Conservation (phyloP, 2,329 filamentous ascomycete genomes). For the Penicillium italicum region DNA sequence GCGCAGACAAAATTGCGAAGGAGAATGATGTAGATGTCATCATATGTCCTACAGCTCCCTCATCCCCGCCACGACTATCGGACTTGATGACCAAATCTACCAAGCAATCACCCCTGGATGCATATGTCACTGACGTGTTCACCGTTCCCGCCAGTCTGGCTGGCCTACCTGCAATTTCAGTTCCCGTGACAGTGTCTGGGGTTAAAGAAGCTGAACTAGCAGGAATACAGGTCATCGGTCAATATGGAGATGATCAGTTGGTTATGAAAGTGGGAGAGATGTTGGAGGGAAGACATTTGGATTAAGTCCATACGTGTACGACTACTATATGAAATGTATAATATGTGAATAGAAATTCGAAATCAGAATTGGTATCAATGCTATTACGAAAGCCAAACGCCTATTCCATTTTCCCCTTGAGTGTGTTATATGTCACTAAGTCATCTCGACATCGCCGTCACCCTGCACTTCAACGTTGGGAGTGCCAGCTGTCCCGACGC, state of each 20-base stretch:
- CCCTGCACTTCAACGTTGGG: slow-evolving; percentile 16
- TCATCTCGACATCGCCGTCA: slow-evolving; percentile 34
- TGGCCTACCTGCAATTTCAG: slow-evolving; percentile 80
- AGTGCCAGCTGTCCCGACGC: slow-evolving; percentile 22
- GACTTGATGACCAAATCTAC: slow-evolving; percentile 45
- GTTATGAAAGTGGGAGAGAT: slow-evolving; percentile 40
- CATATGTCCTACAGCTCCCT: slow-evolving; percentile 81
- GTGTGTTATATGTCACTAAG: slow-evolving; percentile 1
- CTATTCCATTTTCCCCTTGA: not conserved
- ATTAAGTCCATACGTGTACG: slow-evolving; percentile 3
- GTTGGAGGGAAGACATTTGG: slow-evolving; percentile 29
- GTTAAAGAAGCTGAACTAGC: slow-evolving; percentile 22
- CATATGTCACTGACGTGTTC: slow-evolving; percentile 91
- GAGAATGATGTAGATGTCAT: slow-evolving; percentile 68
- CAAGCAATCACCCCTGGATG: slow-evolving; percentile 57
- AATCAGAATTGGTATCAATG: slow-evolving; percentile 19
- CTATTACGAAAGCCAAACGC: slow-evolving; percentile 6
- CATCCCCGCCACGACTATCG: slow-evolving; percentile 62
- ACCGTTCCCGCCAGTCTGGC: slow-evolving; percentile 93
- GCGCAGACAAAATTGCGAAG: slow-evolving; percentile 1
- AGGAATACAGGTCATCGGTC: slow-evolving; percentile 48
- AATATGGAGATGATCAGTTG: slow-evolving; percentile 46
- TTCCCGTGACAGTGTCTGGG: slow-evolving; percentile 58
- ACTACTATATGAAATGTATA: slow-evolving; percentile 15
- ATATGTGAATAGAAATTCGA: not conserved